phyloP scores from a whole-genome alignment of 2,329 filamentous ascomycete species.

The Phyllosticta citribraziliensis region DNA sequence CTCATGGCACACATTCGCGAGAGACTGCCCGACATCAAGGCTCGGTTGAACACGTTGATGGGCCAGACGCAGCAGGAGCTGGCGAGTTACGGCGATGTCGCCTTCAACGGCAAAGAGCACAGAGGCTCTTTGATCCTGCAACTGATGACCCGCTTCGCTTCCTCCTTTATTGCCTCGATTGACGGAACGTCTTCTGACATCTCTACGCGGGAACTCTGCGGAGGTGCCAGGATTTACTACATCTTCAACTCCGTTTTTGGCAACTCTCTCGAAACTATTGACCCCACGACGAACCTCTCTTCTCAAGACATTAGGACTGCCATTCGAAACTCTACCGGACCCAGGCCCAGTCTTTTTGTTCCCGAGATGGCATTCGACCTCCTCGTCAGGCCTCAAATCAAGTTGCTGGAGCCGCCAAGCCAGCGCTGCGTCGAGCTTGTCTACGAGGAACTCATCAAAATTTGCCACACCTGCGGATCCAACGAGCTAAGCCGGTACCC shows the following conservation, averaged over 20 bases:
- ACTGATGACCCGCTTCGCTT: constrained; percentile 96
- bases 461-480: constrained; percentile 95
- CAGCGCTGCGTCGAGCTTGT: constrained; percentile 96
- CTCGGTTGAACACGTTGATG: constrained; percentile 94
- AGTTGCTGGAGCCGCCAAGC: constrained; percentile 85
- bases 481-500: constrained; percentile 89
- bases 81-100: constrained; percentile 94
- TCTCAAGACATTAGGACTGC: constrained; percentile 92
- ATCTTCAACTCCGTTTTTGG: constrained; percentile 99
- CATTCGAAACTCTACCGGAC: constrained; percentile 95
- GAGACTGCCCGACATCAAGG: constrained; percentile 93
- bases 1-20: constrained; percentile 96
- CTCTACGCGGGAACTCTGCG: constrained; percentile 94
- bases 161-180: constrained; percentile 95
- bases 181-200: constrained; percentile 98
- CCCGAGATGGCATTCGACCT: constrained; percentile 96
- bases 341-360: constrained; percentile 89
- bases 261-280: constrained; percentile 89
- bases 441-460: constrained; percentile 98
- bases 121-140: constrained; percentile 89
- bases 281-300: constrained; percentile 90
- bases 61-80: constrained; percentile 99
- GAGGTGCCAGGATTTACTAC: constrained; percentile 92
- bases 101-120: constrained; percentile 95
- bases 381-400: constrained; percentile 96